Evolutionary conservation across 805 yeast species (phyloP).

Genomic region (Kazachstania martiniae): DNA sequence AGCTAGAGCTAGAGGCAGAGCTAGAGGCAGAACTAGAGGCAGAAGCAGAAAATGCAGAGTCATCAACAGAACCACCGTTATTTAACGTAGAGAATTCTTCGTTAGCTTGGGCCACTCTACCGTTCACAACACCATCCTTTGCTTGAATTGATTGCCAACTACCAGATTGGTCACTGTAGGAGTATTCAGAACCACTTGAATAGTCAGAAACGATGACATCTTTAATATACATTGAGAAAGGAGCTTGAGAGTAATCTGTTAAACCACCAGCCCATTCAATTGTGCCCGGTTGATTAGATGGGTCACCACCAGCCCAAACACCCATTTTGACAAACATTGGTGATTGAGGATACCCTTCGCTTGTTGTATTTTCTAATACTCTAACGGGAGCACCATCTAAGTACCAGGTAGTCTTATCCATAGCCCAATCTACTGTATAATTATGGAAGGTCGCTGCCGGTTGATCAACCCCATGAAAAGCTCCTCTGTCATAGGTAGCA

Average conservation of each 20-base stretch:
- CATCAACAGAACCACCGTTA: constrained; percentile 15
- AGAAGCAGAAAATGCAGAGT: constrained; percentile 6
- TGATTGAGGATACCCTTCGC: constrained; percentile 79
- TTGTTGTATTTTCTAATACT: constrained; percentile 41
- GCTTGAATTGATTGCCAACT: constrained; percentile 49
- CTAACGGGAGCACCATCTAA: constrained; percentile 63
- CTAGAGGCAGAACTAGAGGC: constrained; percentile 8
- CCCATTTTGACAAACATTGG: constrained; percentile 71
- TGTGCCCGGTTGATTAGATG: constrained; percentile 52
- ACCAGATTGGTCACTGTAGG: constrained; percentile 47
- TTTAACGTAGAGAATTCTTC: constrained; percentile 29
- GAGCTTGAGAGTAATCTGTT: constrained; percentile 54
- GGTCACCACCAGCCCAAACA: constrained; percentile 78
- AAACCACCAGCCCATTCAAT: constrained; percentile 77
- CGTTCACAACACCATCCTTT: constrained; percentile 48
- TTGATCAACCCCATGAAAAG: constrained; percentile 42
- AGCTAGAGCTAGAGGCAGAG: constrained; percentile 5
- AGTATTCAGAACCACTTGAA: constrained; percentile 50
- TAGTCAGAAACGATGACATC: constrained; percentile 55
- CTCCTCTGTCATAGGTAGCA: constrained; percentile 71
- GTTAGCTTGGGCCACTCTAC: constrained; percentile 40
- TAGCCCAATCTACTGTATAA: constrained; percentile 79
- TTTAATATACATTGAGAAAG: constrained; percentile 57
- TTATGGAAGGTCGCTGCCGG: constrained; percentile 59
- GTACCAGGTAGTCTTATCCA: constrained; percentile 54